Base-by-base conservation (phyloP, 768 basidiomycete genomes). In the Auriscalpium vulgare region DNA sequence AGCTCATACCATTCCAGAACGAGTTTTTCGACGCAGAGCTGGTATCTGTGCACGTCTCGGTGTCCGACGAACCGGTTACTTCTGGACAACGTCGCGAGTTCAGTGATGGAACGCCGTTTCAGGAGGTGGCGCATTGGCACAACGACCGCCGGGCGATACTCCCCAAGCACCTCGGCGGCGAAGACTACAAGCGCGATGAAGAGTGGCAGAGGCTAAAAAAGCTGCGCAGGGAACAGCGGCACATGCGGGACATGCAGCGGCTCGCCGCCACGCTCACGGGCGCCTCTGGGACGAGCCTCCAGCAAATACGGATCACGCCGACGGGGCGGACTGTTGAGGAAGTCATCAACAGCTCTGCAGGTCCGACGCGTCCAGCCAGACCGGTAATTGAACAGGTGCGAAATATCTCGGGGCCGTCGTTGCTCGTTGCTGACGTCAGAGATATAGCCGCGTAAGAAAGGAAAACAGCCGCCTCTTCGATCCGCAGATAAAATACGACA, bases 241-340 rank as follows among this genome's bases (percentile, higher is more conserved):
- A 79, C 64, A 85, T 85, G 80, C 68, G 74, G 36, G 69, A 63
- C 11, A 62, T 88, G 54, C 82, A 83, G 51, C 69, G 74, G 51
- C 80, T 82, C 46, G 85, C 86, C 10, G 78, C 76, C 40, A 84
- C 83, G 1, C 65, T 88, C 55, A 84, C 82, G 0, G 86, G 86
- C 0, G 84, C 84, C 6, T 74, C 73, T 0, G 87, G 86, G 1
- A 73, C 70, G 1, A 66, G 67, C 8, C 67, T 88, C 29, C 72
- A 79, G 62, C 77, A 76, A 51, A 75, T 82, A 36, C 71, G 76
- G n/a, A 86, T 88, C 56, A 70, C 74, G 0, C 60, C 75, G 1
- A 75, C 74, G 9, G 66, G 74, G 47, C 56, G 46, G 29, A 53
- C 55, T 17, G 52, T 58, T 37, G 58, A 54, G 50, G 51, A 60